Percentiles rank a stretch among this genome's conserved stretches.
These are phyloP conservation scores for Spathaspora sp. DNA, from an alignment of 805 yeast species.

Conservation along the genomic window DNA sequence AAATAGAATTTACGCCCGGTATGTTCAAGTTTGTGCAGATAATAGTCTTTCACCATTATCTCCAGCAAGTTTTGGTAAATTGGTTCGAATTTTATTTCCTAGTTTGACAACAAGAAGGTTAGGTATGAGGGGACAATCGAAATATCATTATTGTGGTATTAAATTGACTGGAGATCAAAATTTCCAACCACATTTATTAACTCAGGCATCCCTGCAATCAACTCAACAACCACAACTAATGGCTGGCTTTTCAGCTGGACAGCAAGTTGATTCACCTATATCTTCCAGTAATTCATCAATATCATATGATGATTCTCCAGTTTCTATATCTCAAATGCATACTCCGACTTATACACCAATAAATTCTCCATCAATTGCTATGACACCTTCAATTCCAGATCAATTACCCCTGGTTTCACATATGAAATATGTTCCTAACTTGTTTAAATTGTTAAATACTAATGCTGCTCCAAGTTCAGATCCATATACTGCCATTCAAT, in stretches of 20 bases:
- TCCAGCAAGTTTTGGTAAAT: constrained; percentile 77
- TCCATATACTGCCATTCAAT: constrained; percentile 15
- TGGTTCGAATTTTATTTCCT: constrained; percentile 65
- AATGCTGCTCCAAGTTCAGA: constrained; percentile 8
- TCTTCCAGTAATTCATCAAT: constrained; percentile 11
- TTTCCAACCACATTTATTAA: constrained; percentile 11
- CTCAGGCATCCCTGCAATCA: constrained; percentile 2
- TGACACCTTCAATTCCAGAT: constrained; percentile 5
- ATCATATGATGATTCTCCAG: constrained; percentile 12
- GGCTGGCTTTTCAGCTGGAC: constrained; percentile 4
- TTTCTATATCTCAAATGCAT: constrained; percentile 6
- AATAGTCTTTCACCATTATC: constrained; percentile 53
- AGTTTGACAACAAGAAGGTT: constrained; percentile 68
- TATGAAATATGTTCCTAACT: constrained; percentile 28
- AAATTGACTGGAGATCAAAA: constrained; percentile 37
- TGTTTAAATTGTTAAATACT: constrained; percentile 17
- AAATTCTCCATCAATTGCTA: constrained; percentile 7
- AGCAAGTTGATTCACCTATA: constrained; percentile 7
- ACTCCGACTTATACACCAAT: constrained; percentile 13
- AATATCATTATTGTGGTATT: constrained; percentile 84
- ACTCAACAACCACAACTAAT: constrained; percentile 2
- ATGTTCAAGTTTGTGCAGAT: constrained; percentile 36
- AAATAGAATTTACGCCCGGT: constrained; percentile 39
- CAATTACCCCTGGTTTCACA: constrained; percentile 12
- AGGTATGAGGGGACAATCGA: constrained; percentile 79